Base-by-base conservation (phyloP, 768 basidiomycete genomes). In the Suillus paluster region DNA sequence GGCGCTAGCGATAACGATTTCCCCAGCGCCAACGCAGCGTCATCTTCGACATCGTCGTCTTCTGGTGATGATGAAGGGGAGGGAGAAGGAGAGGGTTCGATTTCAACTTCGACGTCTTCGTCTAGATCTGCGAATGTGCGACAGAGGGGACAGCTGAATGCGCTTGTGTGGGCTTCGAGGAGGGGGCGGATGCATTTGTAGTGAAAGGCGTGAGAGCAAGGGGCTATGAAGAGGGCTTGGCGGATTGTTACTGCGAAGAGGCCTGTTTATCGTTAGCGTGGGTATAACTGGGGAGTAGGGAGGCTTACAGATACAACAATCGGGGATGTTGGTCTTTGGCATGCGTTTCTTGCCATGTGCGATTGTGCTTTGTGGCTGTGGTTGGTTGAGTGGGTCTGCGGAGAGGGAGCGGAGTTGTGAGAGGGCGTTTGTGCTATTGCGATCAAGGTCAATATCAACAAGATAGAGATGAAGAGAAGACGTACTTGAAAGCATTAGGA, bases 161-260 rank as follows among this genome's bases (percentile, higher is more conserved):
- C 91, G 0, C 96, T 94, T 68, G 95, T 88, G 75, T 98, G 94
- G n/a, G 84, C 77, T 66, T 92, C 85, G 46, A 98, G 83, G 12
- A 99, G 82, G 2, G 96, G 97, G 1, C 95, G 86, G 63, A 99
- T 95, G 74, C 97, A 98, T 76, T 98, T 99, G 85, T 93, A 95
- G 78, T 95, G 94, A 81, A 93, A 94, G 0, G 95, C 89, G 75
- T 99, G 97, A 1, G 94, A 95, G 77, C 97, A 99, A 0, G 97
- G 97, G 33, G 97, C 95, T 71, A 99, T 95, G 80, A 99, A 98
- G 53, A 99, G 86, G 0, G 95, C 92, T 76, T 99, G 97, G 64
- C 90, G 92, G 73, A 98, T 95, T 1, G 94, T 91, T 0, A 99
- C 95, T 25, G 30, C 30, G 30, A 30, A 30, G 30, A 30, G 30